These are phyloP conservation scores for Trichoderma orchidacearum DNA, from an alignment of 495 filamentous ascomycete genomes.

Conservation along the genomic window DNA sequence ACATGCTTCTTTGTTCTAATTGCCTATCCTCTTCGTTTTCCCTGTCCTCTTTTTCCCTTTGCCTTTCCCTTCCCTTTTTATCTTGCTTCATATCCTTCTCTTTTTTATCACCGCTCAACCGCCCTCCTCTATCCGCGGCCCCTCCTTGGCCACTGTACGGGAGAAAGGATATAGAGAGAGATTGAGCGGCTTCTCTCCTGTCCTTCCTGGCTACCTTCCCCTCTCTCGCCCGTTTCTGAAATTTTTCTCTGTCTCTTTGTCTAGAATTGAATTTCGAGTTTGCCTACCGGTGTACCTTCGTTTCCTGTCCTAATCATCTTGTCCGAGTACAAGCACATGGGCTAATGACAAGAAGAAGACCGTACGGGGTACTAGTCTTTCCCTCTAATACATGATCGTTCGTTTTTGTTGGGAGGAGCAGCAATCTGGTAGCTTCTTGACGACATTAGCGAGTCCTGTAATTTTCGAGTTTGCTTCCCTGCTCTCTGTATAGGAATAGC, in stretches of 20 bases:
- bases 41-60: background rate
- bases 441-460: background rate
- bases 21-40: background rate
- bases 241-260: background rate
- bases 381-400: too few relatives aligned
- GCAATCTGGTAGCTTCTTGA: background rate
- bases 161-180: background rate
- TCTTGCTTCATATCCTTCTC: background rate
- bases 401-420: background rate
- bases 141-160: background rate
- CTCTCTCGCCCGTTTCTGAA: background rate
- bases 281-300: slow-evolving; percentile 5
- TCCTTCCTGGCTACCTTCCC: background rate
- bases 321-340: background rate
- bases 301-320: slow-evolving; percentile 4
- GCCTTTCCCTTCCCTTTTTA: background rate
- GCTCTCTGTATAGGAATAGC: background rate
- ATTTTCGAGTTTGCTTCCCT: background rate
- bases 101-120: too few relatives aligned
- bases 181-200: background rate
- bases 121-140: too few relatives aligned
- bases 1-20: background rate
- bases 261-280: slow-evolving; percentile 4
- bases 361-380: too few relatives aligned
- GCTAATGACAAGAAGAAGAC: background rate